Conservation (phyloP, 2,329 filamentous ascomycete genomes). For the Plectosphaerella cucumerina region DNA sequence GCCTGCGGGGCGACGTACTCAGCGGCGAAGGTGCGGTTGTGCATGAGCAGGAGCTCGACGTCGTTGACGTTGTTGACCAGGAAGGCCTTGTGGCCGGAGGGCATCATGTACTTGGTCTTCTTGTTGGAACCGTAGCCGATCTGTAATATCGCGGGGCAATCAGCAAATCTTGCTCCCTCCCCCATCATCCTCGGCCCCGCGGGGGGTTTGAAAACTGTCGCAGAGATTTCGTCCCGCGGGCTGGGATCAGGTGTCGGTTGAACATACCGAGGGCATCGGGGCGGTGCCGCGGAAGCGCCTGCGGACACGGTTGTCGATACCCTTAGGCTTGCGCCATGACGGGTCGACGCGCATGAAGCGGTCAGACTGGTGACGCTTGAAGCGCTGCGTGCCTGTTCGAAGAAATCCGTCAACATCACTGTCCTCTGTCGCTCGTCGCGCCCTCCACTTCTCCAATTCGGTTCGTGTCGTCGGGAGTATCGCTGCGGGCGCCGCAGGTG, state of each 20-base stretch:
- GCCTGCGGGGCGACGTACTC: slow-evolving; percentile 63
- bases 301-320: slow-evolving; percentile 98
- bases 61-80: slow-evolving; percentile 96
- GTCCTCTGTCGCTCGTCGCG: slow-evolving; percentile 7
- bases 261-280: slow-evolving; percentile 95
- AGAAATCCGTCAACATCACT: slow-evolving; percentile 32
- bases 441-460: slow-evolving; percentile 9
- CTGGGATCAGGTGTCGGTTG: slow-evolving; percentile 6
- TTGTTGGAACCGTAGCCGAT: slow-evolving; percentile 99
- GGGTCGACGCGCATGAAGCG: slow-evolving; percentile 88
- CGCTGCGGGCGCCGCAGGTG: slow-evolving; percentile 7
- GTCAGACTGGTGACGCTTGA: slow-evolving; percentile 97
- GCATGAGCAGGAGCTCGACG: slow-evolving; percentile 97
- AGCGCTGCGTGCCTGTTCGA: slow-evolving; percentile 78
- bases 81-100: slow-evolving; percentile 99
- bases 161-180: slow-evolving; percentile 2
- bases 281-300: slow-evolving; percentile 95
- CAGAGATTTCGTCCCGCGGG: slow-evolving; percentile 8
- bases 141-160: slow-evolving; percentile 39
- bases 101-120: slow-evolving; percentile 99
- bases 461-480: slow-evolving; percentile 6
- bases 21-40: slow-evolving; percentile 98
- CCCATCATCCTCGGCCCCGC: slow-evolving; percentile 7
- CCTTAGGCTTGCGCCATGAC: slow-evolving; percentile 99
- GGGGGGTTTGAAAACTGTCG: not conserved